These are phyloP conservation scores for Colletotrichum neosansevieriae DNA, from an alignment of 2,329 filamentous ascomycete species.

Conservation along the genomic window DNA sequence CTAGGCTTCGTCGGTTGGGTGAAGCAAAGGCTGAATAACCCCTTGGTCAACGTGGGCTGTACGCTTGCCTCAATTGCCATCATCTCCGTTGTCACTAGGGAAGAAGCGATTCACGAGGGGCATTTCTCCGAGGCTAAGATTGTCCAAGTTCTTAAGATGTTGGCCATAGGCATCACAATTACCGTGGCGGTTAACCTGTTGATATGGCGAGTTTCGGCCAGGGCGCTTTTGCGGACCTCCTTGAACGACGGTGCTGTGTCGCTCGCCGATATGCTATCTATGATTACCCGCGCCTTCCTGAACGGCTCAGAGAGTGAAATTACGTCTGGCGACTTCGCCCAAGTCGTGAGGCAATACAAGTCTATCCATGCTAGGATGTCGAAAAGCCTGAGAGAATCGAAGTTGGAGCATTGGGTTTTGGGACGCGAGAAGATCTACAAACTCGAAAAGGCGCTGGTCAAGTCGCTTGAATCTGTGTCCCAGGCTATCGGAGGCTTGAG, in stretches of 20 bases:
- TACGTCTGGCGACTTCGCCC: slow-evolving; percentile 72
- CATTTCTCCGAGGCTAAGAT: slow-evolving; percentile 87
- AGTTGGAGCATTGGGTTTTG: slow-evolving; percentile 86
- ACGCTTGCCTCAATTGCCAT: slow-evolving; percentile 89
- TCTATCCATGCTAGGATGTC: slow-evolving; percentile 77
- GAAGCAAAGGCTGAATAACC: slow-evolving; percentile 82
- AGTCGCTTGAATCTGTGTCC: slow-evolving; percentile 85
- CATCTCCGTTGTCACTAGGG: slow-evolving; percentile 91
- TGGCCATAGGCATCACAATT: slow-evolving; percentile 80
- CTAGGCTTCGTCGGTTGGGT: slow-evolving; percentile 90
- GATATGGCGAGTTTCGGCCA: slow-evolving; percentile 83
- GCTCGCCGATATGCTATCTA: slow-evolving; percentile 83
- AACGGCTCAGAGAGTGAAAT: slow-evolving; percentile 85
- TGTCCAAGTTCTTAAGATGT: slow-evolving; percentile 84
- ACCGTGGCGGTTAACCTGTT: slow-evolving; percentile 81
- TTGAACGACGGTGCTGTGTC: slow-evolving; percentile 80
- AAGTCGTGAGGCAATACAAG: slow-evolving; percentile 73
- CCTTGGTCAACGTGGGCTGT: slow-evolving; percentile 85
- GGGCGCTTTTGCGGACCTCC: slow-evolving; percentile 77
- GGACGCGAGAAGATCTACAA: slow-evolving; percentile 84
- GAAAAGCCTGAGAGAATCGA: slow-evolving; percentile 85
- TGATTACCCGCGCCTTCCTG: slow-evolving; percentile 86
- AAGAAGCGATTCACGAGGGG: slow-evolving; percentile 86
- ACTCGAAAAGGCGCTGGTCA: slow-evolving; percentile 82
- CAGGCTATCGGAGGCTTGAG: slow-evolving; percentile 92